phyloP scores from a whole-genome alignment of 129 eudicot species.

The Pulicaria dysenterica region DNA sequence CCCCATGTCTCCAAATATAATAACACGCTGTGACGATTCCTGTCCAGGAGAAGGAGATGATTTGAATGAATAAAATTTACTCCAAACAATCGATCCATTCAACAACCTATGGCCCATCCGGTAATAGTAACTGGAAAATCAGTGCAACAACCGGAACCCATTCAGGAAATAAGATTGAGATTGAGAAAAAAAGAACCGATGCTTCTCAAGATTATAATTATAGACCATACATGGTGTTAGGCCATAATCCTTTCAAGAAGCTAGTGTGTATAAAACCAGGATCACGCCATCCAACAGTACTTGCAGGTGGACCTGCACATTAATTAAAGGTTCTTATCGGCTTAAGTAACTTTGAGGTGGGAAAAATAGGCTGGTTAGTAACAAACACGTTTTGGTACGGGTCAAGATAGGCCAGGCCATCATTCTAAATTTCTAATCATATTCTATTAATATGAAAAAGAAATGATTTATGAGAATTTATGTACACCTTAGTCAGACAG shows the following conservation, averaged over 20 bases:
- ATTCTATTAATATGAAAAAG: too few species aligned
- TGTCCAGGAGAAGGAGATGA: constrained; percentile 83
- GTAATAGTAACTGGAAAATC: constrained; percentile 59
- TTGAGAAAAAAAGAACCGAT: not conserved
- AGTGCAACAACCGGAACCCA: not conserved
- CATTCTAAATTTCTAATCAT: too few species aligned
- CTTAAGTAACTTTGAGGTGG: too few species aligned
- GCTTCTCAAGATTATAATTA: not conserved
- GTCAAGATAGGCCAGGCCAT: too few species aligned
- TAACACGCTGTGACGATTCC: constrained; percentile 66
- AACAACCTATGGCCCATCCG: constrained; percentile 59
- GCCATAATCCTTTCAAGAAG: constrained; percentile 73
- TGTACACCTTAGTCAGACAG: too few species aligned
- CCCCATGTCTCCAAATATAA: constrained; percentile 86
- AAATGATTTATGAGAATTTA: too few species aligned
- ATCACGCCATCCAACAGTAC: constrained; percentile 91
- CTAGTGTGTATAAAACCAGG: constrained; percentile 87
- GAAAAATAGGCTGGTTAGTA: too few species aligned
- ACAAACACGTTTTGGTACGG: too few species aligned
- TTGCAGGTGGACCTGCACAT: constrained; percentile 68
- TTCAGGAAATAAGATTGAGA: constrained; percentile 6
- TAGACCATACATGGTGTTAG: constrained; percentile 50
- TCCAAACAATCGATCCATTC: constrained; percentile 58
- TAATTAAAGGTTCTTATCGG: not conserved
- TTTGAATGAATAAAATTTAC: constrained; percentile 55